Evolutionary conservation across 345 rosid genomes (phyloP).

Genomic region (Erysimum cheiranthoides): DNA sequence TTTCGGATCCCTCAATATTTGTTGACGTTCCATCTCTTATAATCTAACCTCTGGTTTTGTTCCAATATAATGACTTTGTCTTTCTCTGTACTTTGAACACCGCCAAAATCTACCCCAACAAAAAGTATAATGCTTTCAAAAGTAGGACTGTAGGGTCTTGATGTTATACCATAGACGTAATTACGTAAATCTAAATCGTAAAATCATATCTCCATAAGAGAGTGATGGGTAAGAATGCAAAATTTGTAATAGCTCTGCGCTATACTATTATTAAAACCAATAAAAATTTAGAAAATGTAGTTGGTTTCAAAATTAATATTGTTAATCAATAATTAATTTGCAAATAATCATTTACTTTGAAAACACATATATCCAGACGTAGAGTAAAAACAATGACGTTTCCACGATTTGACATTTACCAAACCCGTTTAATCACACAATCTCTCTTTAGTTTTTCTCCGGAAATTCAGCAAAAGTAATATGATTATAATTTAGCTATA

Average conservation of each 20-base stretch:
- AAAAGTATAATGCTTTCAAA: too few species aligned
- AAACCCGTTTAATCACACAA: background rate
- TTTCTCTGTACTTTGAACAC: too few species aligned
- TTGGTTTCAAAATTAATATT: background rate
- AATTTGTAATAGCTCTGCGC: too few species aligned
- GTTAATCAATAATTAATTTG: background rate
- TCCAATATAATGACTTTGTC: too few species aligned
- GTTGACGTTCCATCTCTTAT: too few species aligned
- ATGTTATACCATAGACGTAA: too few species aligned
- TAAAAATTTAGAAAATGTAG: background rate
- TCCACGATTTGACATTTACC: constrained; percentile 9
- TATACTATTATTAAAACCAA: background rate
- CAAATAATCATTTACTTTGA: background rate
- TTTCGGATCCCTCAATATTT: too few species aligned
- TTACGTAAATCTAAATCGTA: too few species aligned
- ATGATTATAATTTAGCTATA: background rate
- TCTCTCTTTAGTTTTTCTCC: background rate
- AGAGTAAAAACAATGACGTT: background rate
- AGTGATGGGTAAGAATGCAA: background rate
- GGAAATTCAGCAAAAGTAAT: background rate
- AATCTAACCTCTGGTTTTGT: too few species aligned
- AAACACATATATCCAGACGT: background rate
- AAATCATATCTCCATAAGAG: background rate
- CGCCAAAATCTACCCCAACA: too few species aligned
- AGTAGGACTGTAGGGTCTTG: too few species aligned